These are phyloP conservation scores for Taphrina communis DNA, from an alignment of 1,139 yeast species.

Conservation along the genomic window DNA sequence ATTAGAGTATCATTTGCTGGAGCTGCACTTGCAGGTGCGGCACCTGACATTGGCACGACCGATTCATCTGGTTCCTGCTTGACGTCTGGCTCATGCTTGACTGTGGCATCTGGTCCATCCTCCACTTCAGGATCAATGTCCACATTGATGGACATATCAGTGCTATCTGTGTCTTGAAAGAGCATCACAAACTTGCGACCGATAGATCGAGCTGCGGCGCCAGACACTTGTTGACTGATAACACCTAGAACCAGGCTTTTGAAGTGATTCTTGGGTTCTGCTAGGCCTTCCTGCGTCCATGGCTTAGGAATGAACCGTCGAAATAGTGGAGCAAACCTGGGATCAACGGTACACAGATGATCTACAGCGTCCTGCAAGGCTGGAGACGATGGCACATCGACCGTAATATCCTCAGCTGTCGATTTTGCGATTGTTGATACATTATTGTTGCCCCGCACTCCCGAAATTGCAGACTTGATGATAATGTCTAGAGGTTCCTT, in stretches of 20 bases:
- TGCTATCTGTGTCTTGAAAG: slow-evolving; percentile 48
- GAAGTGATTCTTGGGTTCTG: slow-evolving; percentile 44
- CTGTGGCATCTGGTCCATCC: slow-evolving; percentile 15
- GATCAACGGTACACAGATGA: slow-evolving; percentile 42
- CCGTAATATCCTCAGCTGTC: not conserved
- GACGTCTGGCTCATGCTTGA: slow-evolving; percentile 9
- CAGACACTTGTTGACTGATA: slow-evolving; percentile 74
- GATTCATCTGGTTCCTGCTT: slow-evolving; percentile 3
- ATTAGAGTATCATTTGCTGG: slow-evolving; percentile 32
- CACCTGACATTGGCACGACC: not conserved
- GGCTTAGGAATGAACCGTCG: slow-evolving; percentile 43
- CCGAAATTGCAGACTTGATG: not conserved
- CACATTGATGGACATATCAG: not conserved
- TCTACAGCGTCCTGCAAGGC: slow-evolving; percentile 13
- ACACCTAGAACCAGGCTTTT: slow-evolving; percentile 23
- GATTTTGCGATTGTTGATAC: not conserved
- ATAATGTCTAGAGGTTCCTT: not conserved
- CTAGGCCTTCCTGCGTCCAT: slow-evolving; percentile 42
- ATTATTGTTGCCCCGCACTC: not conserved
- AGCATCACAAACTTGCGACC: slow-evolving; percentile 58
- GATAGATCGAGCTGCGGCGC: slow-evolving; percentile 77
- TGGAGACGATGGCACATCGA: not conserved
- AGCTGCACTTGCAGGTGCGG: slow-evolving; percentile 6
- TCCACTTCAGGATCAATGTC: slow-evolving; percentile 37
- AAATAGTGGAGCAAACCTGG: slow-evolving; percentile 43